Conservation (phyloP, 208 protist genomes). For the Wallacemonas sp. region DNA sequence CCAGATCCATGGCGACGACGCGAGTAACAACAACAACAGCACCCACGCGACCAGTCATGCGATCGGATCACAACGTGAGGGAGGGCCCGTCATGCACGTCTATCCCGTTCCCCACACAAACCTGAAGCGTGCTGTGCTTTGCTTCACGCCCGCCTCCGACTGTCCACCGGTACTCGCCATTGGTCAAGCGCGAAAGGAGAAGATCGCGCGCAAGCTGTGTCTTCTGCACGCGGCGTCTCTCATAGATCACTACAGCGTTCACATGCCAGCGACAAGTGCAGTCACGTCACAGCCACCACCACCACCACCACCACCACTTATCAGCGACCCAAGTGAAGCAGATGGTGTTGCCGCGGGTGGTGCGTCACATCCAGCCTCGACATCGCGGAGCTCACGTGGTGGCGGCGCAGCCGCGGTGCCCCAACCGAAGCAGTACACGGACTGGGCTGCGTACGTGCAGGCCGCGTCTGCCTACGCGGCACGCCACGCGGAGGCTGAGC, state of each 20-base stretch:
- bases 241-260: conserved; percentile 65
- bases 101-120: conserved; percentile 37
- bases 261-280: neutral
- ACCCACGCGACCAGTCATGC: too few relatives aligned
- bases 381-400: too few relatives aligned
- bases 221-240: conserved; percentile 75
- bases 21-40: neutral
- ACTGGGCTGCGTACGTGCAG: conserved; percentile 45
- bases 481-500: conserved; percentile 1
- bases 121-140: conserved; percentile 49
- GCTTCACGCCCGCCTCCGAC: conserved; percentile 25
- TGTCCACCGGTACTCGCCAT: conserved; percentile 36
- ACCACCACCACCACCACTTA: neutral
- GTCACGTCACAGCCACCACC: neutral
- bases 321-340: neutral
- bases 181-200: conserved; percentile 57
- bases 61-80: too few relatives aligned
- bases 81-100: conserved; percentile 16
- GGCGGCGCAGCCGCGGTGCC: conserved; percentile 10
- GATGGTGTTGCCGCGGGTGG: neutral
- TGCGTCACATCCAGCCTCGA: too few relatives aligned
- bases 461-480: conserved; percentile 40
- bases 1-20: neutral
- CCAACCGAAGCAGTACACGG: conserved; percentile 20
- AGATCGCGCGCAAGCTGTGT: conserved; percentile 55